Conservation (phyloP, 306 rosid species). For the Citrullus amarus region DNA sequence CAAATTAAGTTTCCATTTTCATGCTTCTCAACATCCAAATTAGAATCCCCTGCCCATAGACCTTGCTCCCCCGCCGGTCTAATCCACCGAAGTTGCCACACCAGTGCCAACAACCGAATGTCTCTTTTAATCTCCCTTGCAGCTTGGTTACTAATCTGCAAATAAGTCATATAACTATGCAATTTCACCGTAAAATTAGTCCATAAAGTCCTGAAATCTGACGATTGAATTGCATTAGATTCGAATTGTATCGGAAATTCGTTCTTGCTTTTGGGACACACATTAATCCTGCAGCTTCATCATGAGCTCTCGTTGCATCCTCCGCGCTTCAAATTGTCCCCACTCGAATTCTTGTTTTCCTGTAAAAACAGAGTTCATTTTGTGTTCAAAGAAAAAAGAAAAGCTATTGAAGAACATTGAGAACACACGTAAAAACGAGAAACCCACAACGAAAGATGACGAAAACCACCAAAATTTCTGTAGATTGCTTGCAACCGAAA, state of each 20-base stretch:
- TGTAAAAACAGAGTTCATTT: not conserved
- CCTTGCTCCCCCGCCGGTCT: not conserved
- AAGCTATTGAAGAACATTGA: not conserved
- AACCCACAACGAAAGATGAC: not conserved
- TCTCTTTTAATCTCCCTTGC: not conserved
- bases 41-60: not conserved
- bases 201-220: not conserved
- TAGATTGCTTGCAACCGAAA: too few species aligned
- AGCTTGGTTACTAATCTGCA: not conserved
- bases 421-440: not conserved
- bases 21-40: not conserved
- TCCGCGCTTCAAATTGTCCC: constrained; percentile 3
- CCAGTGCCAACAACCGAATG: not conserved
- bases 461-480: not conserved
- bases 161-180: not conserved
- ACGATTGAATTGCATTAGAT: not conserved
- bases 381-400: too few species aligned
- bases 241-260: not conserved
- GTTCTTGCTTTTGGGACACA: not conserved
- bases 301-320: constrained; percentile 6
- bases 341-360: constrained; percentile 4
- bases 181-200: not conserved
- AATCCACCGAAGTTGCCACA: too few species aligned
- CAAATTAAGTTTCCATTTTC: not conserved
- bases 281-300: constrained; percentile 4